Evolutionary conservation across 495 filamentous ascomycete genomes (phyloP).

Genomic region (Rhypophila decipiens): DNA sequence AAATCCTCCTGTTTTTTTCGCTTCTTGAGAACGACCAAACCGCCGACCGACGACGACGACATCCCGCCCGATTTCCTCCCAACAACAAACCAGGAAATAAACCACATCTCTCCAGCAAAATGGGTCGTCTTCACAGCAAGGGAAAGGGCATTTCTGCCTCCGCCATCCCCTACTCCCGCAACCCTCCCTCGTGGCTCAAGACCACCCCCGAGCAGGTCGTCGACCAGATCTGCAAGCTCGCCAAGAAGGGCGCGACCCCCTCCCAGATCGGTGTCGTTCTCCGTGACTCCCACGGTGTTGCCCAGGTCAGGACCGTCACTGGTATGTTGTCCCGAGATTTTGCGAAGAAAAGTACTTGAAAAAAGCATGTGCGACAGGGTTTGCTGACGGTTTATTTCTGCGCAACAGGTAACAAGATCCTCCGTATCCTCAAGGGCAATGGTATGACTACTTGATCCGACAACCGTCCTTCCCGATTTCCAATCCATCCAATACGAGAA

Average conservation of each 20-base stretch:
- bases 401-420: slow-evolving; percentile 89
- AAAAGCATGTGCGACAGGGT: slow-evolving; percentile 1
- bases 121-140: slow-evolving; percentile 98
- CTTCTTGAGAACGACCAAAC: slow-evolving; percentile 2
- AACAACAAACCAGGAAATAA: slow-evolving; percentile 23
- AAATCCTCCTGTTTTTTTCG: slow-evolving; percentile 14
- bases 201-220: slow-evolving; percentile 83
- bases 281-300: slow-evolving; percentile 93
- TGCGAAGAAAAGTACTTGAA: not conserved
- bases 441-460: slow-evolving; percentile 33
- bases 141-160: slow-evolving; percentile 97
- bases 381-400: slow-evolving; percentile 12
- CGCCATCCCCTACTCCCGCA: slow-evolving; percentile 93
- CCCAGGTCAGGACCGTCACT: slow-evolving; percentile 94
- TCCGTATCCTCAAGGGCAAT: slow-evolving; percentile 90
- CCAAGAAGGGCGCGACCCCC: slow-evolving; percentile 93
- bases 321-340: slow-evolving; percentile 50
- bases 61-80: slow-evolving; percentile 15
- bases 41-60: slow-evolving; percentile 17
- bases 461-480: slow-evolving; percentile 1
- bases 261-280: slow-evolving; percentile 98
- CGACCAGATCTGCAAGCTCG: slow-evolving; percentile 98
- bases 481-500: slow-evolving; percentile 3
- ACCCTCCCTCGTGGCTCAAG: slow-evolving; percentile 86
- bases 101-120: slow-evolving; percentile 52